Base-by-base conservation (phyloP, 257 asterid genomes). In the Fraxinus anomala region DNA sequence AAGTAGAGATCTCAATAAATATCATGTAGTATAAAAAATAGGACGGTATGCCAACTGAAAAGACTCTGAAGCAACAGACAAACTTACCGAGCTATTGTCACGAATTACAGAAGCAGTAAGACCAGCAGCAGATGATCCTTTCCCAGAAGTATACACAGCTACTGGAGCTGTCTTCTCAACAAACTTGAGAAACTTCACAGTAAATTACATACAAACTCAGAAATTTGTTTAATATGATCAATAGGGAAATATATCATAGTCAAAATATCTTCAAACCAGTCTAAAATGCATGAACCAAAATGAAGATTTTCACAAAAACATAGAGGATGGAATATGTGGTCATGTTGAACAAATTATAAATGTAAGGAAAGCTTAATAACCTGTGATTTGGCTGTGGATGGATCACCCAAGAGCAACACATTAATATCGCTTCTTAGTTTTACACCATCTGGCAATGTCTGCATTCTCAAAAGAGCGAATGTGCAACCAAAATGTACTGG, bases 121-220 rank as follows among this genome's bases (percentile, higher is more conserved):
- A 86, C 99, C 99, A 75, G 99, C 99, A 77, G 99, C 99, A 47
- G 99, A 96, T 76, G 99, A 96, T 28, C 98, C 98, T 86, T 96
- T 96, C 72, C 99, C 99, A 51, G 98, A 93, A 72, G 99, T 96
- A 88, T 93, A 96, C 59, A 96, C 94, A n/a, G 99, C 98, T 51
- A 93, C 75, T 59, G 99, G 99, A 79, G 99, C 99, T 10, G 99
- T 93, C 91, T 96, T 96, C 87, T 96, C 99, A 80, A 93, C 99
- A 88, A 96, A 96, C 87, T 96, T 96, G 77, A 93, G 98, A 86
- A 96, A 96, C 99, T 96, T 76, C 83, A 87, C 24, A 66, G 67
- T 12, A 61, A 61, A 44, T 68, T 68, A 68, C 17, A 59, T 23
- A 56, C 7, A 34, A 26, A 81, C 44, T 75, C 70, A 56, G 72